A percentile compares a stretch with the other conserved stretches of the same genome.
Conservation (phyloP, 2,329 filamentous ascomycete genomes). For the Colletotrichum theobromicola region DNA sequence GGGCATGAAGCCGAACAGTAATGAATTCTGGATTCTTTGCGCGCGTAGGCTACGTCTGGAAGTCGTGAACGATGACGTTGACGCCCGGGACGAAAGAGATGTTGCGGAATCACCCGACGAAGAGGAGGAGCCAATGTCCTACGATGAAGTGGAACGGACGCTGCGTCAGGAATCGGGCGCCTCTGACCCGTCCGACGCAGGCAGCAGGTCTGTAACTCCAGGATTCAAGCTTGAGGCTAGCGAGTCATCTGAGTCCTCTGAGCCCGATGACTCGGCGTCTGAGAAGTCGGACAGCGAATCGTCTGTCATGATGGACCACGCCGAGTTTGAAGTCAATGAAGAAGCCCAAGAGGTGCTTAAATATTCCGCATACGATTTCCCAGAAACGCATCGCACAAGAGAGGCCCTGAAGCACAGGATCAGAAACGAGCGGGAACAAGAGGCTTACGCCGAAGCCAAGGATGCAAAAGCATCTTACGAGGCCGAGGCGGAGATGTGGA, state of each 20-base stretch:
- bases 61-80: constrained; percentile 43
- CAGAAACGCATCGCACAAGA: constrained; percentile 39
- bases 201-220: background rate
- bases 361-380: constrained; percentile 45
- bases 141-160: constrained; percentile 47
- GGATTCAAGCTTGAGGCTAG: background rate
- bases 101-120: constrained; percentile 1
- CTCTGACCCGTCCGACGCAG: background rate
- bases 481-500: constrained; percentile 53
- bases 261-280: background rate
- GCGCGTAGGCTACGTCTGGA: constrained; percentile 55
- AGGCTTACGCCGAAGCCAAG: constrained; percentile 46
- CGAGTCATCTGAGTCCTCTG: background rate
- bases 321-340: constrained; percentile 32
- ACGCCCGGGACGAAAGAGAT: background rate
- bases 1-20: constrained; percentile 41
- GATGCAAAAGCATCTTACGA: constrained; percentile 44
- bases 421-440: constrained; percentile 44
- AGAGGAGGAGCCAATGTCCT: constrained; percentile 38
- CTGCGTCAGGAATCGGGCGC: constrained; percentile 29
- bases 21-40: constrained; percentile 51
- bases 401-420: constrained; percentile 43
- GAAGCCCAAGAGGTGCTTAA: constrained; percentile 49
- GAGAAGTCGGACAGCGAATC: background rate
- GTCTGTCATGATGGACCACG: background rate